These are phyloP conservation scores for Sporothrix humicola DNA, from an alignment of 2,329 filamentous ascomycete genomes.

Conservation along the genomic window DNA sequence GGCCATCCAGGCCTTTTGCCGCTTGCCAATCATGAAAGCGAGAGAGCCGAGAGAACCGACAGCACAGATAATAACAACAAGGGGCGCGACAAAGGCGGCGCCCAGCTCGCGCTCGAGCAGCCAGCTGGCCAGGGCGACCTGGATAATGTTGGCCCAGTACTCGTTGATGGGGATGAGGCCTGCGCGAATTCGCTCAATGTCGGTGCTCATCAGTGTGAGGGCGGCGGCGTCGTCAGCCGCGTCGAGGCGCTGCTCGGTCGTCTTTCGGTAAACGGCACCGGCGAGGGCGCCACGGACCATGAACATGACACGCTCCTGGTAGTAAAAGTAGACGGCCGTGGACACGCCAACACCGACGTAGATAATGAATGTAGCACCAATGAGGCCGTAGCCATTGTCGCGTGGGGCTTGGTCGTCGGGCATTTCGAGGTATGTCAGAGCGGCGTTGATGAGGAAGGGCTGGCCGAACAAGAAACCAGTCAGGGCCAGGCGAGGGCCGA, in stretches of 20 bases:
- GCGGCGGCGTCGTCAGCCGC: conserved; percentile 38
- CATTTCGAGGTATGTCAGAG: conserved; percentile 44
- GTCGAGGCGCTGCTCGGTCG: conserved; percentile 38
- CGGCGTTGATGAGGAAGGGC: conserved; percentile 44
- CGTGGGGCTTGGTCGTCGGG: conserved; percentile 23
- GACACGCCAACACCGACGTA: conserved; percentile 51
- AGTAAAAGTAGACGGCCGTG: conserved; percentile 49
- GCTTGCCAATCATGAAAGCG: background rate
- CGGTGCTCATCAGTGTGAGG: conserved; percentile 46
- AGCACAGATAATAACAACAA: conserved; percentile 33
- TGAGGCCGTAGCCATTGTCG: conserved; percentile 50
- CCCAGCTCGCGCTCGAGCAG: conserved; percentile 38
- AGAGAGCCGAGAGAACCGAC: background rate
- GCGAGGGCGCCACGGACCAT: conserved; percentile 44
- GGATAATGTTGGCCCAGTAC: conserved; percentile 38
- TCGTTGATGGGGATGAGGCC: conserved; percentile 43
- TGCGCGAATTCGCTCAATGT: conserved; percentile 42
- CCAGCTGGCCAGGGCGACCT: conserved; percentile 38
- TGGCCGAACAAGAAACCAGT: conserved; percentile 45
- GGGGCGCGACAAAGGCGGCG: conserved; percentile 36
- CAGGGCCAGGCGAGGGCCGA: conserved; percentile 41
- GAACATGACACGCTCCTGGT: conserved; percentile 44
- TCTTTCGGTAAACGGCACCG: conserved; percentile 45
- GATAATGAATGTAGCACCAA: conserved; percentile 50
- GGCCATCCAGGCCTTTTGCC: conserved; percentile 41